Base-by-base conservation (phyloP, 108 stramenopile species). In the Asterionellopsis glacialis region DNA sequence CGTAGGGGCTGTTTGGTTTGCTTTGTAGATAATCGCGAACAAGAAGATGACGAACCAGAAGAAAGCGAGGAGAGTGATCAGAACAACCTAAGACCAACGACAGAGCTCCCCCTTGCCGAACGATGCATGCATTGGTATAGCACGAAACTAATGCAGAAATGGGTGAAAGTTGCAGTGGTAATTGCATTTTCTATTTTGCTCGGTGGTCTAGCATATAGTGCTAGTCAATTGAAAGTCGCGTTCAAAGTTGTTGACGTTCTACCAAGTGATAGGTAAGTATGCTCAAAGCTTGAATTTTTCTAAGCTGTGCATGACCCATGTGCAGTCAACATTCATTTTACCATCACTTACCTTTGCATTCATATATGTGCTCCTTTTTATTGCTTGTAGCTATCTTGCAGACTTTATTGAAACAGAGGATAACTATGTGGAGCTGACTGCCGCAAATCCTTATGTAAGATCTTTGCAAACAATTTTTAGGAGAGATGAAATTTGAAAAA, bases 1-100 rank as follows among this genome's bases (percentile, higher is more conserved):
- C 53, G 67, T 6, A 59, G 65, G 5, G 73, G 69, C 56, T 74
- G 73, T 28, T 68, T 40, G 23, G 24, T 55, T 19, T 74, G 73
- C 45, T 28, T 74, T 39, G 69, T 25, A 11, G 45, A 19, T 13
- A 28, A 26, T 21, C 19, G 9, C 10, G 54, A 44, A 54, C 6
- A 45, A 23, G 55, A 56, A 23, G 27, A 1, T 21, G 22, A 63
- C 27, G 57, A 59, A 14, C n/a, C n/a, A n/a, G n/a, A n/a, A n/a
- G n/a, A n/a, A n/a, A n/a, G n/a, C n/a, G 51, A 26, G 25, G 22
- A 24, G 5, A 28, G 22, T 12, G 55, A 55, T 21, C 47, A 21
- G 19, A 33, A 33, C 33, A 33, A 2, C 7, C 7, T 33, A 33
- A 33, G 33, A 5, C 33, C 33, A 7, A 33, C 33, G 2, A 33